phyloP scores from a whole-genome alignment of 2,329 filamentous ascomycete genomes.

The Coleophoma crateriformis region DNA sequence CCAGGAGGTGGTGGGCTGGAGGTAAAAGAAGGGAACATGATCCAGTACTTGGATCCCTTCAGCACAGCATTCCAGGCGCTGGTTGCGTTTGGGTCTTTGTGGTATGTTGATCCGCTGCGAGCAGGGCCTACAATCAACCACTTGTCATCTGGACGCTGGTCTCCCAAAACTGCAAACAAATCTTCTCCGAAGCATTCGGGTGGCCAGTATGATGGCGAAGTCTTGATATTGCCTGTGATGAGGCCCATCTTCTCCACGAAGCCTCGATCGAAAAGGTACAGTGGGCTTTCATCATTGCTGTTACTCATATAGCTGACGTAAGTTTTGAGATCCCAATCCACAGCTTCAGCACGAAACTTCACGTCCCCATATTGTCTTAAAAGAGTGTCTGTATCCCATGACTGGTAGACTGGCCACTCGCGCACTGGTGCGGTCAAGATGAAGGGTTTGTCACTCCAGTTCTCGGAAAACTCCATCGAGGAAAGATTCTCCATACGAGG shows the following conservation, averaged over 20 bases:
- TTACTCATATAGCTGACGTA: constrained; percentile 80
- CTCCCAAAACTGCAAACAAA: constrained; percentile 72
- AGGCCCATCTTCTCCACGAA: constrained; percentile 86
- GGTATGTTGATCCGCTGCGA: constrained; percentile 87
- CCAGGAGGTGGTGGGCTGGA: constrained; percentile 58
- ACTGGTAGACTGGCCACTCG: constrained; percentile 69
- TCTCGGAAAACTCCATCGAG: constrained; percentile 65
- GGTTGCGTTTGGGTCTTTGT: constrained; percentile 72
- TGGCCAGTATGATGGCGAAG: constrained; percentile 59
- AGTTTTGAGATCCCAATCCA: constrained; percentile 82
- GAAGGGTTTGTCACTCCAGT: constrained; percentile 79
- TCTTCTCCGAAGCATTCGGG: constrained; percentile 84
- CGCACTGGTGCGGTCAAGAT: constrained; percentile 79
- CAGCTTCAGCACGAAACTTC: constrained; percentile 82
- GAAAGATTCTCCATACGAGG: constrained; percentile 62
- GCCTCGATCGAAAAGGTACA: constrained; percentile 85
- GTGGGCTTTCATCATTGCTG: constrained; percentile 77
- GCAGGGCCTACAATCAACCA: constrained; percentile 91
- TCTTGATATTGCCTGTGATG: constrained; percentile 46
- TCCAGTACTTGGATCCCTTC: constrained; percentile 92
- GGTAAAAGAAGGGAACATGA: constrained; percentile 80
- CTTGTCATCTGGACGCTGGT: constrained; percentile 76
- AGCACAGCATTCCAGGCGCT: constrained; percentile 94
- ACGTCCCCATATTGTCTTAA: constrained; percentile 58
- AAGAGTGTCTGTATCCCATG: constrained; percentile 70